Evolutionary conservation across 2,329 filamentous ascomycete species (phyloP).

Genomic region (Phoma sp.): DNA sequence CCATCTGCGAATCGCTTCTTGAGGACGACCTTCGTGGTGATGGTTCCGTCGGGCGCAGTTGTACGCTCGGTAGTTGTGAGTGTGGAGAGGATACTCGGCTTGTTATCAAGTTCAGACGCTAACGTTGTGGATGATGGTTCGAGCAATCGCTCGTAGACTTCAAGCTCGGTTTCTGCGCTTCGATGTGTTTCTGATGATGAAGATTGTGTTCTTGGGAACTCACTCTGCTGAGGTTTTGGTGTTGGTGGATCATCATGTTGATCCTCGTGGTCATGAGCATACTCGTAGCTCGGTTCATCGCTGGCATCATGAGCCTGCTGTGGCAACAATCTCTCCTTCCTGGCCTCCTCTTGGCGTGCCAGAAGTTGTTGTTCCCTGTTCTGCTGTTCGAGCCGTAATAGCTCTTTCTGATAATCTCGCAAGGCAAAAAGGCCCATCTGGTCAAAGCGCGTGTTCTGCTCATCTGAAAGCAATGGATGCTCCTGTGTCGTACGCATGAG

Average conservation of each 20-base stretch:
- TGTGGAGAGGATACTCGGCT: constrained; percentile 59
- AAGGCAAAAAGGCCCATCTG: constrained; percentile 13
- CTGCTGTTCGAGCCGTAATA: constrained; percentile 6
- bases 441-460: constrained; percentile 23
- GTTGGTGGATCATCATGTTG: constrained; percentile 46
- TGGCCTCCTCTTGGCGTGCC: neutral
- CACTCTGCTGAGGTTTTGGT: constrained; percentile 26
- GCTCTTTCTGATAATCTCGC: constrained; percentile 7
- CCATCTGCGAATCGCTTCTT: constrained; percentile 68
- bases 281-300: constrained; percentile 46
- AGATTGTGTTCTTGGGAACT: constrained; percentile 2
- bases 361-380: neutral
- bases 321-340: neutral
- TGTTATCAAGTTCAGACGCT: constrained; percentile 1
- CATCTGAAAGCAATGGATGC: constrained; percentile 9
- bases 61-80: constrained; percentile 65
- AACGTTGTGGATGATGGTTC: constrained; percentile 28
- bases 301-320: constrained; percentile 5
- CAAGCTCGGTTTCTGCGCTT: constrained; percentile 55
- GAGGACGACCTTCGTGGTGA: constrained; percentile 64
- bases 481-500: constrained; percentile 54
- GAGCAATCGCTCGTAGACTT: constrained; percentile 61
- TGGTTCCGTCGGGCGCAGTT: constrained; percentile 63
- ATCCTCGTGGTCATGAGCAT: constrained; percentile 41
- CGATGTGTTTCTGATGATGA: neutral